Evolutionary conservation across 2,329 filamentous ascomycete species (phyloP), one percentile per base, ranked within the genome.

Genomic region (Trichophyton benhamiae): DNA sequence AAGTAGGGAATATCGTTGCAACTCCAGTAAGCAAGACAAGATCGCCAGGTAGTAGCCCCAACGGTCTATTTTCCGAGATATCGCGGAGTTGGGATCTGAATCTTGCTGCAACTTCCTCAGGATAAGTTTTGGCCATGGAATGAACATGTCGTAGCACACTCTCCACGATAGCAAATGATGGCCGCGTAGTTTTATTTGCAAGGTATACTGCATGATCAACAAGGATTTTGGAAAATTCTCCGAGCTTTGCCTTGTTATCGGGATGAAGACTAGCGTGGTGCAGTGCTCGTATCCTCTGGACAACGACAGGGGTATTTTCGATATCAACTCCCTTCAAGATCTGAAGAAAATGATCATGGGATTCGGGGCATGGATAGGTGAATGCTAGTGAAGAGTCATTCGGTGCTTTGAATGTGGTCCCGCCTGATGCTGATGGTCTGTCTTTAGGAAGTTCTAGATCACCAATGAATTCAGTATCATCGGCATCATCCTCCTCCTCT

Each of bases 251-350:
- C 76, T 96, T 96, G 77, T 99, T 96, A 63, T 87, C 85, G 66
- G 83, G 83, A 64, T 87, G 84, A 36, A 99, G 82, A 66, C 92
- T 91, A 6, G 92, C 88, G 70, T 97, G 91, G 71, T 97, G 88
- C n/a, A 96, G 78, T 11, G 91, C 88, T 74, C 94, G 85, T 68
- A 99, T 94, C 63, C 92, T 84, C 73, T 96, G 91, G 25, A 99
- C 80, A 46, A 95, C 86, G 0, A 83, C 87, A 0, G 91, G 87
- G 1, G 92, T 75, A 68, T 89, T 86, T 9, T 84, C 76, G 15
- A 81, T 70, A 0, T 86, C 76, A 44, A 91, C 80, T 46, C 79
- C 77, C 58, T 83, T 78, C 55, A 87, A 81, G 2, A 88, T 79
- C 20, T 82, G 73, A 33, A 91, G 74, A 53, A 99, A 80, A 67